Evolutionary conservation across 2,329 filamentous ascomycete genomes (phyloP).

Genomic region (Clarireedia paspali): DNA sequence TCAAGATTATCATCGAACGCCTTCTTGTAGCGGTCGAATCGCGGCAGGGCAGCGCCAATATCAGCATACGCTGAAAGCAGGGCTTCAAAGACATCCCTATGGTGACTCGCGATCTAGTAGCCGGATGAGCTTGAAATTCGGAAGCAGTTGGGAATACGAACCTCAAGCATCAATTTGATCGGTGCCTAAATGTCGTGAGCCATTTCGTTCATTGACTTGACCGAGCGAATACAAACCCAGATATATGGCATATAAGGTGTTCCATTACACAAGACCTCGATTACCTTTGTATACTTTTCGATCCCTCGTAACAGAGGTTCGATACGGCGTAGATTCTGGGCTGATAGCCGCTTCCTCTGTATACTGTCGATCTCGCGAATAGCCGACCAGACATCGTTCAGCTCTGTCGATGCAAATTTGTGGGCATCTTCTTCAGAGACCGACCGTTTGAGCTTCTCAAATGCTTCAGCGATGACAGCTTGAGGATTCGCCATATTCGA

Average conservation of each 20-base stretch:
- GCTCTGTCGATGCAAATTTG: conserved; percentile 22
- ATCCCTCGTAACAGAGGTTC: conserved; percentile 35
- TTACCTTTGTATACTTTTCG: conserved; percentile 34
- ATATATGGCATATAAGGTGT: conserved; percentile 39
- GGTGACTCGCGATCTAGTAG: conserved; percentile 7
- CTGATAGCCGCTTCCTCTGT: conserved; percentile 31
- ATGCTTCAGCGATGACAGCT: conserved; percentile 5
- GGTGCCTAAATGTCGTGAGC: conserved; percentile 26
- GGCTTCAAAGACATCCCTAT: conserved; percentile 33
- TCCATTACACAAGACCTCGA: conserved; percentile 39
- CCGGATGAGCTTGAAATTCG: not conserved
- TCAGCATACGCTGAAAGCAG: conserved; percentile 34
- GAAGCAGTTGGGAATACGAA: conserved; percentile 7
- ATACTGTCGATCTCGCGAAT: conserved; percentile 33
- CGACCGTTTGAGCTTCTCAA: conserved; percentile 11
- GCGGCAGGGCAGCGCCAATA: conserved; percentile 33
- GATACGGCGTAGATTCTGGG: conserved; percentile 38
- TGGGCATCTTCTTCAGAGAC: conserved; percentile 9
- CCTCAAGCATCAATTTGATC: conserved; percentile 32
- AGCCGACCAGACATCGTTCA: conserved; percentile 33
- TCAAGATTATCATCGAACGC: conserved; percentile 29
- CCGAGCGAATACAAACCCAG: conserved; percentile 30
- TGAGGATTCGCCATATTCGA: conserved; percentile 2
- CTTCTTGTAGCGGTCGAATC: conserved; percentile 32
- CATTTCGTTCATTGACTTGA: not conserved